Conservation (phyloP, 108 stramenopile genomes). For the Nannochloropsis salina region DNA sequence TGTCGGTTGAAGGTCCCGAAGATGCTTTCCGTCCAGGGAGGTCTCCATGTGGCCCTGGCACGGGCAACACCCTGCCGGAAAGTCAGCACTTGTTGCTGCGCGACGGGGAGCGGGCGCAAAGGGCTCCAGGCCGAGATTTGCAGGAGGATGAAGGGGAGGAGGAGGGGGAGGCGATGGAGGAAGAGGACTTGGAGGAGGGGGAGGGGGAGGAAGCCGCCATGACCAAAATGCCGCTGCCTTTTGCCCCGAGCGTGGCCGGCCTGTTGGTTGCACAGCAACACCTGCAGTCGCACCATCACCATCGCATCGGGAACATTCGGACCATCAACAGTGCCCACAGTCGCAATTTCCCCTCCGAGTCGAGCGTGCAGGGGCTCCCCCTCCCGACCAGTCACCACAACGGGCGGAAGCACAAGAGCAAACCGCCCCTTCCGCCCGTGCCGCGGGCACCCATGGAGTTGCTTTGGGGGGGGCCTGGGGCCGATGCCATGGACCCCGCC, state of each 20-base stretch:
- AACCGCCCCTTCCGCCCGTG: not conserved
- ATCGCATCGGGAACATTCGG: not conserved
- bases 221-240: not conserved
- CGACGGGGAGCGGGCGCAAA: too few species aligned
- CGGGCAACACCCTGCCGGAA: too few species aligned
- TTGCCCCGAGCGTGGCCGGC: not conserved
- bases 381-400: not conserved
- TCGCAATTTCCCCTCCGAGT: not conserved
- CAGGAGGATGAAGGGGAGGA: not conserved
- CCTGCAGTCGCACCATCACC: not conserved
- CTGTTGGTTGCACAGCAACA: not conserved
- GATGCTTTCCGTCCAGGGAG: too few species aligned
- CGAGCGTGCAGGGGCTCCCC: too few species aligned
- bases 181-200: not conserved
- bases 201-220: not conserved
- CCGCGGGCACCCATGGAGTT: not conserved
- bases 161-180: not conserved
- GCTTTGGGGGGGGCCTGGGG: not conserved
- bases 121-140: too few species aligned
- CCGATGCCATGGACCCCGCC: not conserved
- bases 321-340: slow-evolving; percentile 1
- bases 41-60: too few species aligned
- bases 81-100: too few species aligned
- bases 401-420: not conserved
- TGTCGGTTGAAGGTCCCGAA: too few species aligned